Evolutionary conservation across 306 rosid genomes (phyloP), one percentile per base, ranked within the genome.

Genomic region (Vigna hirtella): DNA sequence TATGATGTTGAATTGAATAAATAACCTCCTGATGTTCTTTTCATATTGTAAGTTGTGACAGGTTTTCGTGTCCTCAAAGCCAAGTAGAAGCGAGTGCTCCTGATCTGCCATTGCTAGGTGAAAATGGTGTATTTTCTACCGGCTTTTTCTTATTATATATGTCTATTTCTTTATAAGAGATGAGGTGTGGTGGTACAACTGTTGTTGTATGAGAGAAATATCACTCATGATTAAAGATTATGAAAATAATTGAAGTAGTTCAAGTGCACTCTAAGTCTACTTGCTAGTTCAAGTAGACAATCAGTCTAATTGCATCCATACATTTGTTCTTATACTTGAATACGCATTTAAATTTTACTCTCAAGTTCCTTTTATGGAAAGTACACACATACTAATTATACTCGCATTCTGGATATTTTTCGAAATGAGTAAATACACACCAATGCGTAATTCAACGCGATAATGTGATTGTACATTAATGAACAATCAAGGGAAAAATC

Each of bases 71-170:
- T 84, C 90, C 5, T 58, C 83, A 17, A 82, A 88, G 80, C 88
- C 90, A 36, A 88, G 82, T 77, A 77, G 92, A 78, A 85, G 91
- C 52, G 91, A 88, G 76, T 78, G 83, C 59, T 62, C 83, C n/a
- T 81, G 81, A 61, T 76, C n/a, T 38, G 72, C 18, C 7, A 2
- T 22, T 14, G 14, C 20, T 2, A 22, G 17, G 18, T 24, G 30
- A 28, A 24, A 74, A 9, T 30, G 18, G 47, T 6, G 47, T 18
- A 61, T 9, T 18, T 70, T 70, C n/a, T 43, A 42, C 30, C 83
- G 5, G 58, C 38, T 9, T 59, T 61, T 34, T 24, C 51, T 32
- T 40, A 22, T 7, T 24, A 1, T 45, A 1, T 26, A 55, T 10
- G 65, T 22, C 14, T 30, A 57, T 6, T n/a, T 24, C 47, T 13